Conservation (phyloP, 2,329 filamentous ascomycete species). For the Ophiosphaerella herpotricha region DNA sequence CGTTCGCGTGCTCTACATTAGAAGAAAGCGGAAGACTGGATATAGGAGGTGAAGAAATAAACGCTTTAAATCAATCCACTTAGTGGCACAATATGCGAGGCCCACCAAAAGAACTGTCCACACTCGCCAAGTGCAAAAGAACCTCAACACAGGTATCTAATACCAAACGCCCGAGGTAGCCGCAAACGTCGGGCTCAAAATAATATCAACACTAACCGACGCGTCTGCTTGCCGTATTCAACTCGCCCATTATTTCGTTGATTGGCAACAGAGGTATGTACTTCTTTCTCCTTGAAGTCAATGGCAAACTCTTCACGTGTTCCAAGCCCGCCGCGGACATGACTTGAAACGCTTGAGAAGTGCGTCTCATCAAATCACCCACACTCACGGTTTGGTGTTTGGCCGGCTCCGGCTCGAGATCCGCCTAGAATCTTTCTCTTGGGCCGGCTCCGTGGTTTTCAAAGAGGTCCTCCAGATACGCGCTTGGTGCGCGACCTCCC, state of each 20-base stretch:
- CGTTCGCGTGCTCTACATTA: not conserved
- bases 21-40: not conserved
- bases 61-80: not conserved
- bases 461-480: constrained; percentile 87
- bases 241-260: not conserved
- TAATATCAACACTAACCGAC: not conserved
- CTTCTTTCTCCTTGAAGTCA: not conserved
- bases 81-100: constrained; percentile 1
- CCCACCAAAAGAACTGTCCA: constrained; percentile 5
- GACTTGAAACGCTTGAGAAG: constrained; percentile 4
- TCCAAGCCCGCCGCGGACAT: not conserved
- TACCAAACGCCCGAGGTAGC: constrained; percentile 2
- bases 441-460: constrained; percentile 65
- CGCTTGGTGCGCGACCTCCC: constrained; percentile 78
- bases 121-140: constrained; percentile 1
- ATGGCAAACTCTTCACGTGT: not conserved
- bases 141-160: constrained; percentile 5
- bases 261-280: not conserved
- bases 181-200: not conserved
- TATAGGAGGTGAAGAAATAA: not conserved
- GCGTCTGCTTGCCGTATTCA: not conserved
- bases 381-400: constrained; percentile 8
- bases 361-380: not conserved
- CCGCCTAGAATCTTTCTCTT: constrained; percentile 38
- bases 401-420: constrained; percentile 18